Evolutionary conservation across 805 yeast species (phyloP).

Genomic region (Hanseniaspora lachancei): DNA sequence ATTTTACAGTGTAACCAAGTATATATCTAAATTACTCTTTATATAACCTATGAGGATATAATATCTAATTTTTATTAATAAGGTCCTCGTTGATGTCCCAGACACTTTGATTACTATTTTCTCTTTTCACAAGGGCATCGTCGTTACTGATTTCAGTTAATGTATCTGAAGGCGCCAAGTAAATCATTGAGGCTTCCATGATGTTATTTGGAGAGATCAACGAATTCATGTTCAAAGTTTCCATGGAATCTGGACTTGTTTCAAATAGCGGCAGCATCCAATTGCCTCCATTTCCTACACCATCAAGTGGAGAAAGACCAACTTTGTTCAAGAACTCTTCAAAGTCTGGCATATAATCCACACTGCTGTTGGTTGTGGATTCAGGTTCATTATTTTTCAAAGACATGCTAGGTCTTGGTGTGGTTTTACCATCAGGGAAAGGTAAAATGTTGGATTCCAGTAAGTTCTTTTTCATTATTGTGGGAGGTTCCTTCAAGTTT

Average conservation of each 20-base stretch:
- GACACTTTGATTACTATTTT: slow-evolving; percentile 12
- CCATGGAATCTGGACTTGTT: slow-evolving; percentile 1
- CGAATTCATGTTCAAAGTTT: not conserved
- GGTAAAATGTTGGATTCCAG: slow-evolving; percentile 8
- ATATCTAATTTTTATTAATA: not conserved
- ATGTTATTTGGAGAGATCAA: slow-evolving; percentile 8
- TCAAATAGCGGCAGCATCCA: not conserved
- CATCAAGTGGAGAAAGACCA: not conserved
- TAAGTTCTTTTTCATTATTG: slow-evolving; percentile 1
- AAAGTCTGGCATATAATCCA: slow-evolving; percentile 23
- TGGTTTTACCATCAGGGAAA: not conserved
- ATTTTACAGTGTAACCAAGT: not conserved
- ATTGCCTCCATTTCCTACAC: not conserved
- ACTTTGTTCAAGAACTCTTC: slow-evolving; percentile 26
- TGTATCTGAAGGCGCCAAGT: slow-evolving; percentile 3
- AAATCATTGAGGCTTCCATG: slow-evolving; percentile 7
- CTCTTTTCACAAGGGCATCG: not conserved
- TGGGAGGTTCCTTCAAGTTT: slow-evolving; percentile 1
- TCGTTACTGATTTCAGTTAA: not conserved
- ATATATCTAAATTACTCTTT: not conserved
- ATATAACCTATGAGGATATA: not conserved
- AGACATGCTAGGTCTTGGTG: not conserved
- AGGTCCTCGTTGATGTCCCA: slow-evolving; percentile 13
- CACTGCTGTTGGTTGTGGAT: slow-evolving; percentile 12
- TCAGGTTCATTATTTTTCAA: not conserved